Conservation (phyloP, 2,329 filamentous ascomycete genomes). For the Scedosporium minutisporum region DNA sequence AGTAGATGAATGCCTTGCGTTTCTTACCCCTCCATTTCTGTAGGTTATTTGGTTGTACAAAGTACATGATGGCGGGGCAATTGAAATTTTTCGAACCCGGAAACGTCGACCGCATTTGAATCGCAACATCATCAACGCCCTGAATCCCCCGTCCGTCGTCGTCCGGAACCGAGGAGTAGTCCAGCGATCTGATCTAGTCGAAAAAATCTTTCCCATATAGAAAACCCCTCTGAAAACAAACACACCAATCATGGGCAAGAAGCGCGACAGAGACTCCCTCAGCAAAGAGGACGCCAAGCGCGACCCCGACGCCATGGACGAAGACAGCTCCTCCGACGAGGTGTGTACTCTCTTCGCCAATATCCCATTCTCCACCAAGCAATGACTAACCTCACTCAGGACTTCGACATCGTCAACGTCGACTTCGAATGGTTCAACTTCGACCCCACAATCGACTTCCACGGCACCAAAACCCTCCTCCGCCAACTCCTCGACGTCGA, state of each 20-base stretch:
- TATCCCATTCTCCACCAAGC: not conserved
- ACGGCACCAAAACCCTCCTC: conserved; percentile 81
- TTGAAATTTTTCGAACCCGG: conserved; percentile 15
- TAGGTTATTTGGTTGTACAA: not conserved
- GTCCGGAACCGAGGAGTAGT: too few species aligned
- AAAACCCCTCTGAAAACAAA: not conserved
- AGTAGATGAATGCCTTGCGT: not conserved
- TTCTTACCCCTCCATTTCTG: conserved; percentile 17
- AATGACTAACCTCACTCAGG: conserved; percentile 40
- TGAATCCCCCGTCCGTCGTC: too few species aligned
- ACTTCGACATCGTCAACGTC: conserved; percentile 85
- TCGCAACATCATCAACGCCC: too few species aligned
- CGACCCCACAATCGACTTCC: conserved; percentile 80
- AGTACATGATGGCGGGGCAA: conserved; percentile 14
- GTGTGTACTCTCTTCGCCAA: conserved; percentile 20
- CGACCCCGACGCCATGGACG: conserved; percentile 38
- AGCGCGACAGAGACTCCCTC: conserved; percentile 37
- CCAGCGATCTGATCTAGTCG: too few species aligned
- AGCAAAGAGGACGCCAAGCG: conserved; percentile 27
- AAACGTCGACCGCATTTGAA: conserved; percentile 12
- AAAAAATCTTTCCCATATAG: not conserved
- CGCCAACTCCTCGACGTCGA: conserved; percentile 91
- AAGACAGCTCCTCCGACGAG: conserved; percentile 45
- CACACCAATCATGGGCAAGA: conserved; percentile 34
- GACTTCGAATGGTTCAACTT: conserved; percentile 99